A percentile compares a stretch with the other conserved stretches of the same genome.
Evolutionary conservation across 2,329 filamentous ascomycete genomes (phyloP).

Genomic region (Cordyceps tenuipes): DNA sequence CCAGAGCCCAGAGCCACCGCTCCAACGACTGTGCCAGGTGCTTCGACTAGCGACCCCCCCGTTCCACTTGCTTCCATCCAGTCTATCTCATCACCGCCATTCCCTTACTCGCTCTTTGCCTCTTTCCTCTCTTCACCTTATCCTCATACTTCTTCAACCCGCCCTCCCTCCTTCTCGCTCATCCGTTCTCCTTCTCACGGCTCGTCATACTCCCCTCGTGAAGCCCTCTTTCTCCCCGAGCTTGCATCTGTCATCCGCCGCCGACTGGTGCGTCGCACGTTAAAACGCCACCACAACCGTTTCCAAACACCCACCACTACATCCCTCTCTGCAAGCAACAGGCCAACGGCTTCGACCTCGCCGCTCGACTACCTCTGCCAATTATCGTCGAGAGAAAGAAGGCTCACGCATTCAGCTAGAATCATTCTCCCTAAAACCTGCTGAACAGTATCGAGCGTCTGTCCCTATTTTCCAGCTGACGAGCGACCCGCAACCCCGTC

Average conservation of each 20-base stretch:
- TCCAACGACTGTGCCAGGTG: conserved; percentile 11
- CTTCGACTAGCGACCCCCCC: conserved; percentile 12
- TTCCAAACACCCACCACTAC: not conserved
- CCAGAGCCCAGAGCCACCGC: conserved; percentile 8
- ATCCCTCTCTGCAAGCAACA: conserved; percentile 4
- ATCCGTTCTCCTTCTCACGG: conserved; percentile 4
- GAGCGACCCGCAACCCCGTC: conserved; percentile 4
- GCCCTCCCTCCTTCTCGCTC: conserved; percentile 11
- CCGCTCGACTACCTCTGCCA: not conserved
- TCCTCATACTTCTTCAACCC: conserved; percentile 14
- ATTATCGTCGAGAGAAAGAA: conserved; percentile 11
- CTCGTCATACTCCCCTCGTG: conserved; percentile 9
- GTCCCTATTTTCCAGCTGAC: not conserved
- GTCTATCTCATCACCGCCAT: conserved; percentile 12
- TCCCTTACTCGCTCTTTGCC: conserved; percentile 10
- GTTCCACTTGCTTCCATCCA: conserved; percentile 14
- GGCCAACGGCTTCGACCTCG: conserved; percentile 1
- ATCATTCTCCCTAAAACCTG: not conserved
- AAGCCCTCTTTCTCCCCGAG: conserved; percentile 12
- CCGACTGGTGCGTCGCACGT: not conserved
- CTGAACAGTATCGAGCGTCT: not conserved
- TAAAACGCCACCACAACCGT: conserved; percentile 7
- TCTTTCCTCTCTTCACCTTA: conserved; percentile 10
- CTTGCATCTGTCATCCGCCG: conserved; percentile 14
- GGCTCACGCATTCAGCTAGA: not conserved